Conservation (phyloP, 1,284 basidiomycete genomes). For the Marasmius oreades region DNA sequence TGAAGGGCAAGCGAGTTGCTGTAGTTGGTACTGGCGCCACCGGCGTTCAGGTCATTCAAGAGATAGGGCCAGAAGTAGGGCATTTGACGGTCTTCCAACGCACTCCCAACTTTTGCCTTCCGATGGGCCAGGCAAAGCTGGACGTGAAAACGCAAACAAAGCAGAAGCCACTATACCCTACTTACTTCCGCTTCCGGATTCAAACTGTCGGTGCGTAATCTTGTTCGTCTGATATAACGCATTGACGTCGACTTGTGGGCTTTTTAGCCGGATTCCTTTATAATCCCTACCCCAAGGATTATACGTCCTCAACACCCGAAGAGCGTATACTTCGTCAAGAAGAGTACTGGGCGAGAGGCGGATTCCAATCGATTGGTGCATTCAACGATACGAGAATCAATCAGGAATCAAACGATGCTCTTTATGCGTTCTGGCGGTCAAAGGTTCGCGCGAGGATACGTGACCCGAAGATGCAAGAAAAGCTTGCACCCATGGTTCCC, state of each 20-base stretch:
- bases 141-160: conserved; percentile 9
- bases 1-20: conserved; percentile 19
- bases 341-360: conserved; percentile 20
- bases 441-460: conserved; percentile 18
- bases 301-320: conserved; percentile 15
- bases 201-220: conserved; percentile 15
- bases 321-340: too few relatives aligned
- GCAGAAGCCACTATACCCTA: conserved; percentile 18
- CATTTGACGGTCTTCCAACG: conserved; percentile 26
- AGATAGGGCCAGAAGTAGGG: conserved; percentile 14
- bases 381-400: conserved; percentile 15
- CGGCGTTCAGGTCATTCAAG: too few relatives aligned
- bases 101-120: conserved; percentile 20
- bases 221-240: not conserved
- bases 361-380: conserved; percentile 18
- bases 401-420: conserved; percentile 16
- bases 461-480: conserved; percentile 20
- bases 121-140: conserved; percentile 18
- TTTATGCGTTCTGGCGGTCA: conserved; percentile 21
- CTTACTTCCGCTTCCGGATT: too few relatives aligned
- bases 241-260: too few relatives aligned
- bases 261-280: conserved; percentile 14
- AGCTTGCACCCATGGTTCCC: conserved; percentile 18
- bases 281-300: conserved; percentile 5
- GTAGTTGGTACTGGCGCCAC: conserved; percentile 24